These are phyloP conservation scores for Leucaena leucocephala DNA, from an alignment of 306 rosid genomes.

Conservation along the genomic window DNA sequence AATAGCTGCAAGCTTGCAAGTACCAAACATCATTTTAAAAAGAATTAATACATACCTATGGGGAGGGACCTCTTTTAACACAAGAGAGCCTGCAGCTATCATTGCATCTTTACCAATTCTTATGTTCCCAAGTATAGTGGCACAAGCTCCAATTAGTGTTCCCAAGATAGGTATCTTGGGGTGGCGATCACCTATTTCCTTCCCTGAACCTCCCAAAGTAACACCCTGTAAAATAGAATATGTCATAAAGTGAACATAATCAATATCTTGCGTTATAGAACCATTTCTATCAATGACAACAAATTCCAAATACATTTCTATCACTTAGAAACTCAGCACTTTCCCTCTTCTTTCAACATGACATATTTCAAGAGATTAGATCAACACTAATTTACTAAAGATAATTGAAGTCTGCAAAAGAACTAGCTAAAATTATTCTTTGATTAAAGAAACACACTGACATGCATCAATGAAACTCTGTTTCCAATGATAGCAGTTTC, in stretches of 20 bases:
- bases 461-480: slow-evolving; percentile 97
- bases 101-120: slow-evolving; percentile 80
- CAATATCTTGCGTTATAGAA: neutral
- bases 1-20: neutral
- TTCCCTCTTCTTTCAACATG: slow-evolving; percentile 17
- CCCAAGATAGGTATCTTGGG: too few relatives aligned
- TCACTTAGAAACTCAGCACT: slow-evolving; percentile 5
- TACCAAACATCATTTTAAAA: slow-evolving; percentile 1
- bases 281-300: neutral
- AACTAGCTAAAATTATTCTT: slow-evolving; percentile 15
- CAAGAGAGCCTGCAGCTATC: slow-evolving; percentile 92
- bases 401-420: slow-evolving; percentile 18
- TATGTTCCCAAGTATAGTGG: slow-evolving; percentile 86
- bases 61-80: slow-evolving; percentile 78
- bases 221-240: slow-evolving; percentile 65
- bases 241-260: slow-evolving; percentile 31
- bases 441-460: slow-evolving; percentile 40
- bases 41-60: slow-evolving; percentile 55
- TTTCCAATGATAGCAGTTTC: slow-evolving; percentile 94
- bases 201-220: slow-evolving; percentile 93
- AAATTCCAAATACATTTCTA: slow-evolving; percentile 2
- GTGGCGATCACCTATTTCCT: slow-evolving; percentile 87
- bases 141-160: slow-evolving; percentile 89
- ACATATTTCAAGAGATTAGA: slow-evolving; percentile 22
- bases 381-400: slow-evolving; percentile 14